Base-by-base conservation (phyloP, 2,329 filamentous ascomycete genomes). In the Fusarium sp. region DNA sequence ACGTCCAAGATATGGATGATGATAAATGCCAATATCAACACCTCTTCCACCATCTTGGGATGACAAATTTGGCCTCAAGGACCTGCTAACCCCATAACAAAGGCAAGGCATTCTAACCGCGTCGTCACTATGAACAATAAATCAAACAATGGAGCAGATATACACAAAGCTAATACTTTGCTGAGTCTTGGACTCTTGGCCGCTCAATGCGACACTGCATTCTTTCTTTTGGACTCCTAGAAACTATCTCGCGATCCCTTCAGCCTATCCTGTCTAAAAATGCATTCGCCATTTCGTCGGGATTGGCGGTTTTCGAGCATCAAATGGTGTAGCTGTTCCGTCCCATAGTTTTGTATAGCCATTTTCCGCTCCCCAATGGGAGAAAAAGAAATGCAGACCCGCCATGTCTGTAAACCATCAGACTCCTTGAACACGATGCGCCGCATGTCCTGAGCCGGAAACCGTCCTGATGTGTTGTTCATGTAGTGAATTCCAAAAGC, bases 401-500 rank as follows among this genome's bases (percentile, higher is more conserved):
- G 50, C 30, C 50, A 57, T 27, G 25, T 67, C 58, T 67, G 62
- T 70, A 66, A 74, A 68, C 43, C 40, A 69, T 59, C 61, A 57
- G 67, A 66, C 58, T 71, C 70, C 63, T 67, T 69, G 32, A 33
- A 69, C 58, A 65, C 30, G 63, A 35, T 68, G 40, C 56, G 58
- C 57, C 68, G 43, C 30, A 52, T 65, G 33, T 59, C 68, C 56
- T 68, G 66, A 71, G 63, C 56, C 67, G 20, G 62, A 66, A 37
- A 64, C 32, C 57, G 45, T 60, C 59, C 47, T 33, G 57, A 56
- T 43, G 45, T 56, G 56, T 43, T 58, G 59, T 71, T 58, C 64
- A 58, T 67, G 66, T 40, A 70, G 63, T 66, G 57, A 79, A 79
- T 75, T 78, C 76, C 77, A 78, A 75, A 75, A 74, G 72, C 77